Evolutionary conservation across 2,329 filamentous ascomycete genomes (phyloP).

Genomic region (Arthrobotrys megalospora): DNA sequence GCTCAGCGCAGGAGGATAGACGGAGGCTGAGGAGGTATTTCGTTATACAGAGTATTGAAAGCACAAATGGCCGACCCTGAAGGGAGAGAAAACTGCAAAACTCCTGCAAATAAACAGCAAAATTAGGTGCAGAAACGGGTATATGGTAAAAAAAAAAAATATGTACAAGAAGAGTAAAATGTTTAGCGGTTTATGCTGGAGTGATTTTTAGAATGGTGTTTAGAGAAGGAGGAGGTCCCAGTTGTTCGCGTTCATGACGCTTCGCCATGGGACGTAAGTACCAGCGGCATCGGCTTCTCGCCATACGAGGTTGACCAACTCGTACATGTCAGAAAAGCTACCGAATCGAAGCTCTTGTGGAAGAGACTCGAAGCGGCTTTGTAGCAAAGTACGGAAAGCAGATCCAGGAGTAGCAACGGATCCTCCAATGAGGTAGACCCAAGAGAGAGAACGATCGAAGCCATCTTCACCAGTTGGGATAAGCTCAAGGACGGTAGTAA

Average conservation of each 20-base stretch:
- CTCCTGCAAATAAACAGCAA: slow-evolving; percentile 26
- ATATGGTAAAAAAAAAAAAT: slow-evolving; percentile 57
- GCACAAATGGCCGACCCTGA: slow-evolving; percentile 37
- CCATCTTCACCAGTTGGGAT: slow-evolving; percentile 86
- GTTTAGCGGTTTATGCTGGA: slow-evolving; percentile 1
- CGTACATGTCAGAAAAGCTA: slow-evolving; percentile 86
- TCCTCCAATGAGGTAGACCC: slow-evolving; percentile 92
- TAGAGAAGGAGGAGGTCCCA: slow-evolving; percentile 95
- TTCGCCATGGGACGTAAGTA: slow-evolving; percentile 87
- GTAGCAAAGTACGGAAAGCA: slow-evolving; percentile 82
- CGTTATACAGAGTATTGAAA: slow-evolving; percentile 56
- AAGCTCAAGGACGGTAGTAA: slow-evolving; percentile 81
- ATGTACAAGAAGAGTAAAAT: slow-evolving; percentile 50
- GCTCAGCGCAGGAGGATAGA: slow-evolving; percentile 48
- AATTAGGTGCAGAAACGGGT: slow-evolving; percentile 42
- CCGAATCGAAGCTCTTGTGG: slow-evolving; percentile 84
- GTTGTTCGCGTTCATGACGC: slow-evolving; percentile 89
- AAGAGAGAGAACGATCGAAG: slow-evolving; percentile 90
- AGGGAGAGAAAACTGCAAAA: slow-evolving; percentile 32
- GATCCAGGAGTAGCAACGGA: slow-evolving; percentile 81
- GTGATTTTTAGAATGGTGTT: slow-evolving; percentile 60
- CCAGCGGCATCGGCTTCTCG: slow-evolving; percentile 76
- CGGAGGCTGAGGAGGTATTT: slow-evolving; percentile 24
- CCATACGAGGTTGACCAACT: slow-evolving; percentile 88
- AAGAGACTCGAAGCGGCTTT: slow-evolving; percentile 80